Base-by-base conservation (phyloP, 768 basidiomycete species). In the Pleurotus pulmonarius region DNA sequence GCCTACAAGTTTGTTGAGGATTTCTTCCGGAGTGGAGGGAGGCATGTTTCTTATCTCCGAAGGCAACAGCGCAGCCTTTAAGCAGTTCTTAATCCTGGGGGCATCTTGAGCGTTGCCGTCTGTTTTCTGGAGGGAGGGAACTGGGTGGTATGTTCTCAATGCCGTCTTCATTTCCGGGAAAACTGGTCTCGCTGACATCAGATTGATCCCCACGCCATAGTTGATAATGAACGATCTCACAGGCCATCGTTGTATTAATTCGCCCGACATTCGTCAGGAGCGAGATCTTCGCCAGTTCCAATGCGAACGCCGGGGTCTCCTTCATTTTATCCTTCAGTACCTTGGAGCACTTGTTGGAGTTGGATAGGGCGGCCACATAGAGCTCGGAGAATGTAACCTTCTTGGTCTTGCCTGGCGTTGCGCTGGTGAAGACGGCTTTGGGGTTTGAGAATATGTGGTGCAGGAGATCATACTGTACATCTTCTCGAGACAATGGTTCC, bases 181-280 rank as follows among this genome's bases (percentile, higher is more conserved):
- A 71, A 90, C 87, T 88, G 49, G 40, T 55, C 39, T 46, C 58
- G 56, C 44, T 59, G 51, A 49, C 38, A 55, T 47, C 34, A 57
- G 47, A 46, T 37, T 24, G 20, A 60, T 58, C 22, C 57, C 45
- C 24, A 43, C 52, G 51, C 52, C 49, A 20, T 15, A 57, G 49
- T 54, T 20, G 60, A 44, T 43, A 51, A 41, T 44, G 51, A 40
- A 67, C 37, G 70, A 43, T 46, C 85, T 70, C 65, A 91, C 90
- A 92, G 58, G 89, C 89, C 81, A 90, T 85, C 4, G 89, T 92
- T 4, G 89, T 88, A 65, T 90, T 90, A 61, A 92, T 82, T 55
- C 89, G 74, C 25, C 88, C 88, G n/a, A 90, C 83, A 62, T 92
- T 92, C 18, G 88, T 84, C 24, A 90, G 72, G 4, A 91, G 72